Base-by-base conservation (phyloP, 2,329 filamentous ascomycete genomes). In the Stachybotrys echinatus region DNA sequence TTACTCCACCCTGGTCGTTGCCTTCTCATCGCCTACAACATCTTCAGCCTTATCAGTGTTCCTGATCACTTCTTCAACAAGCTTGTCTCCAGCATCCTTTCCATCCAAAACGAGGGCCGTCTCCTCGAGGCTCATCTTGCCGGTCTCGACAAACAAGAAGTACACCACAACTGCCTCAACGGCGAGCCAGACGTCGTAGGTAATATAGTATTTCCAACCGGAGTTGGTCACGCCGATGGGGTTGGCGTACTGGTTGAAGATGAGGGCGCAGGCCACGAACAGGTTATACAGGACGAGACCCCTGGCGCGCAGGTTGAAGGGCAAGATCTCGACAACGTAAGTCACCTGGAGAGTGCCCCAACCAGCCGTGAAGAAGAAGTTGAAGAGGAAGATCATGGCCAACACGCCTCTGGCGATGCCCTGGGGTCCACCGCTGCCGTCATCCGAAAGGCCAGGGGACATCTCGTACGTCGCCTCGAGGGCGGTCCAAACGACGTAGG, bases 281-380 rank as follows among this genome's bases (percentile, higher is more conserved):
- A 57, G 51, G 42, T 61, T 62, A 58, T 47, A 62, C 47, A 52
- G 57, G 37, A 64, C 50, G 4, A 53, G 46, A 2, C 51, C 51
- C 5, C 42, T 37, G 18, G 51, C 51, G 14, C 70, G 67, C 12
- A 70, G 57, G 18, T 61, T 59, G 52, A 61, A 72, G 0, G 69
- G 69, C 14, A 73, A 58, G 52, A 77, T 74, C 57, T 77, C 74
- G 46, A 70, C 67, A 14, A 65, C 63, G 58, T 75, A 77, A 17
- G 65, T 66, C 39, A 74, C 65, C 23, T 72, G 62, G 23, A 76
- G 59, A 46, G 67, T 65, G 37, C 65, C 65, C 63, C 64, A 72
- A 48, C 69, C 68, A 42, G 70, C 54, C 54, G 68, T 67, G 63
- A 61, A 60, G 17, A 53, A 52, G 46, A 60, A 58, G 48, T 61